Evolutionary conservation across 2,329 filamentous ascomycete species (phyloP).

Genomic region (Monascus ruber): DNA sequence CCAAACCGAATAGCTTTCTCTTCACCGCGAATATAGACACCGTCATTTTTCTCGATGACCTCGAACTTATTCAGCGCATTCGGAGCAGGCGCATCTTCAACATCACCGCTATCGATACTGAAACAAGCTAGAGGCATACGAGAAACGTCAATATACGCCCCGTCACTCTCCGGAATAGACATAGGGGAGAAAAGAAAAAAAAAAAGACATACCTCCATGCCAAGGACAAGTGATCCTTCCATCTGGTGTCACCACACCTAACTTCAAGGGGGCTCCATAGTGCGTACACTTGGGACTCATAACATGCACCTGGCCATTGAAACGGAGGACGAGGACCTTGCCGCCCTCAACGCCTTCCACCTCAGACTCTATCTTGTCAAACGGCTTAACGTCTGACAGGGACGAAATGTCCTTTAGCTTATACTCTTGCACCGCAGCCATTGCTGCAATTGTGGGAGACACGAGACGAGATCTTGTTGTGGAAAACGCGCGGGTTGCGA

Average conservation of each 20-base stretch:
- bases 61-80: conserved; percentile 78
- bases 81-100: conserved; percentile 86
- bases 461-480: conserved; percentile 1
- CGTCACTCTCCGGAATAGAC: conserved; percentile 1
- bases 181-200: neutral
- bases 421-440: conserved; percentile 23
- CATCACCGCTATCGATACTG: conserved; percentile 75
- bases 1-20: conserved; percentile 67
- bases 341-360: conserved; percentile 78
- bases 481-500: conserved; percentile 2
- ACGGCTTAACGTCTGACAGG: conserved; percentile 57
- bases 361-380: conserved; percentile 79
- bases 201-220: conserved; percentile 64
- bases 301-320: conserved; percentile 64
- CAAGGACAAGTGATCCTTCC: conserved; percentile 87
- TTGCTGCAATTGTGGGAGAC: conserved; percentile 12
- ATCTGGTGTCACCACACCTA: conserved; percentile 70
- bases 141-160: conserved; percentile 5
- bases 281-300: conserved; percentile 76
- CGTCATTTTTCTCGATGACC: conserved; percentile 67
- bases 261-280: conserved; percentile 80
- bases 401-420: conserved; percentile 64
- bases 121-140: conserved; percentile 63
- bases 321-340: conserved; percentile 78
- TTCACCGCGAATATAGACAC: conserved; percentile 73